Base-by-base conservation (phyloP, 2,329 filamentous ascomycete species). In the Colletotrichum acutatum region DNA sequence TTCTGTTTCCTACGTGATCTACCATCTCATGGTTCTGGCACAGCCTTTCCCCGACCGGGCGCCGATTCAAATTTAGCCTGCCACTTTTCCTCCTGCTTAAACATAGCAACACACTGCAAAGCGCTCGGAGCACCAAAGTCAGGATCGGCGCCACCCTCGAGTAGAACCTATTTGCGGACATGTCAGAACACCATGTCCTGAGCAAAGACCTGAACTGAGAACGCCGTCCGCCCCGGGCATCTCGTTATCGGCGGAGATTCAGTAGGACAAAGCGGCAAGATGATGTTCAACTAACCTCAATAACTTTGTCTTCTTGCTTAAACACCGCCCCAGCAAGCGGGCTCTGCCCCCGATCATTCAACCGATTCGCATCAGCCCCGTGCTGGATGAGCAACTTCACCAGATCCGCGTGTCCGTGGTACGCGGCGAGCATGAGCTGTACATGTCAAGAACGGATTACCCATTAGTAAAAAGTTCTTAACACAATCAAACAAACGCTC, bases 381-480 rank as follows among this genome's bases (percentile, higher is more conserved):
- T 90, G 85, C 32, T 88, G 83, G 1, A 94, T 80, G 12, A 94
- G 85, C 71, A 92, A 84, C 59, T 83, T 84, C 30, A 92, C 90
- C 0, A 93, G 86, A 0, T 88, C 84, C 1, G 87, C 85, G 67
- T 94, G 90, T 12, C 92, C 92, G 76, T 94, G 88, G 77, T 94
- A 94, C 0, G 91, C 87, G 0, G 92, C 90, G 1, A 95, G 87
- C 93, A 95, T 95, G 72, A 94, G 84, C 89, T 90, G n/a, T n/a
- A n/a, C n/a, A n/a, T n/a, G n/a, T n/a, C n/a, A n/a, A n/a, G n/a
- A n/a, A n/a, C n/a, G n/a, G n/a, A n/a, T n/a, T n/a, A n/a, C n/a
- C n/a, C n/a, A n/a, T n/a, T n/a, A n/a, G n/a, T n/a, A n/a, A n/a
- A n/a, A n/a, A n/a, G 63, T 5, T 4, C 5, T 9, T 24, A 26